Evolutionary conservation across 306 rosid genomes (phyloP).

Genomic region (Prunus dulcis): DNA sequence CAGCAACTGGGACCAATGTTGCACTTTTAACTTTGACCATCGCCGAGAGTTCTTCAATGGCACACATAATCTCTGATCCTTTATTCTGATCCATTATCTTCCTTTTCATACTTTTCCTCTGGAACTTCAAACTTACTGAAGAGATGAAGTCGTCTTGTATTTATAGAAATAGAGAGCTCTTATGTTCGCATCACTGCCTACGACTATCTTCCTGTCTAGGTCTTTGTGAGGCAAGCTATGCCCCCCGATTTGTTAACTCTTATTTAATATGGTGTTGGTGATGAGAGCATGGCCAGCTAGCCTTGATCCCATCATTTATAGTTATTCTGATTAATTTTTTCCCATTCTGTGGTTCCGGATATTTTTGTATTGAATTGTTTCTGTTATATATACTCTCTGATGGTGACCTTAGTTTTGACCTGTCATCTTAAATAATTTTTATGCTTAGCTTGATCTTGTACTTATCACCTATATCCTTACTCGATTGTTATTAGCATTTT

Average conservation of each 20-base stretch:
- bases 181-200: not conserved
- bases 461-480: not conserved
- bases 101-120: conserved; percentile 2
- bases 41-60: conserved; percentile 60
- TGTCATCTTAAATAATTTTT: not conserved
- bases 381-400: not conserved
- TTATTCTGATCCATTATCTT: conserved; percentile 15
- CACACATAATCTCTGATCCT: conserved; percentile 59
- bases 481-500: no score
- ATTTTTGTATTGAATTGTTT: not conserved
- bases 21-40: conserved; percentile 33
- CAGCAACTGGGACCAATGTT: conserved; percentile 29
- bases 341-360: not conserved
- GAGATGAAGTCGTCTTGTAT: not conserved
- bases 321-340: not conserved
- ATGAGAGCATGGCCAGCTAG: not conserved
- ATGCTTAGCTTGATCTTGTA: not conserved
- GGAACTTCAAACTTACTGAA: not conserved
- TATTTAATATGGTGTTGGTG: not conserved
- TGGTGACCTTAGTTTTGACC: conserved; percentile 19
- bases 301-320: not conserved
- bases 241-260: not conserved
- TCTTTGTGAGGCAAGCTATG: not conserved
- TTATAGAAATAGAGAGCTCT: not conserved
- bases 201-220: not conserved